A percentile compares a stretch with the other conserved stretches of the same genome.
These are phyloP conservation scores for Populus hybrid DNA, from an alignment of 441 rosid species.

Conservation along the genomic window DNA sequence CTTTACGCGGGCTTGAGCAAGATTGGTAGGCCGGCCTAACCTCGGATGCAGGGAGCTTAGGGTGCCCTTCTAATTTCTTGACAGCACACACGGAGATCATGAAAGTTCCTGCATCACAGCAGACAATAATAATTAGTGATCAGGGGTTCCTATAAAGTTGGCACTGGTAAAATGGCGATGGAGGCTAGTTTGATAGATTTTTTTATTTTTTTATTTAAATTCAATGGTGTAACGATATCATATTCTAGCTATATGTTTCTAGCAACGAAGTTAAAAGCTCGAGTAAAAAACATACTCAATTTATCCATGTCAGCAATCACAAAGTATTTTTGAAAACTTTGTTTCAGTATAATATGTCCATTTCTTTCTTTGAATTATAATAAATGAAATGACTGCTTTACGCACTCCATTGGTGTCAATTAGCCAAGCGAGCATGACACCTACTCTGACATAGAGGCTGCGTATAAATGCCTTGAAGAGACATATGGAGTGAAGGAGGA, in stretches of 20 bases:
- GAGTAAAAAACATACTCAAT: too few species aligned
- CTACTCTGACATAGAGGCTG: constrained; percentile 85
- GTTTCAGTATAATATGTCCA: background rate
- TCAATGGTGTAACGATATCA: too few species aligned
- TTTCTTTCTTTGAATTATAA: background rate
- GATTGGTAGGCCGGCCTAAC: background rate
- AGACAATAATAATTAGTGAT: too few species aligned
- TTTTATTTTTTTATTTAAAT: too few species aligned
- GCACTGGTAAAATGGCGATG: too few species aligned
- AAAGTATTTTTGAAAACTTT: background rate
- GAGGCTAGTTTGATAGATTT: too few species aligned
- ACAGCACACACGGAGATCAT: background rate
- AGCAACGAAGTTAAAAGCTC: too few species aligned
- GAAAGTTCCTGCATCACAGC: too few species aligned
- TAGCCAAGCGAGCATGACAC: constrained; percentile 93
- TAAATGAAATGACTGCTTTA: background rate
- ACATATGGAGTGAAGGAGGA: constrained; percentile 71
- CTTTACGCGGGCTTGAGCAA: background rate
- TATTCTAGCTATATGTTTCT: too few species aligned
- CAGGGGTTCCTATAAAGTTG: too few species aligned
- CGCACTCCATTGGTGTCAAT: background rate
- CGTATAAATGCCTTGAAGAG: constrained; percentile 70
- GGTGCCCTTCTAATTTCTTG: background rate
- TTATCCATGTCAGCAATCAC: background rate
- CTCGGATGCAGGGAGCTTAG: background rate